These are phyloP conservation scores for barrel medic (Medicago truncatula) DNA, from an alignment of 306 rosid genomes.

Conservation along the genomic window MtrunA17r5.0-ANR NC_053046.1:6735001-6735500, in stretches of 20 bases:
- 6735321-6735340: slow-evolving; percentile 59
- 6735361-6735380: slow-evolving; percentile 53
- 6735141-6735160: slow-evolving; percentile 17
- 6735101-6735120: too few relatives aligned
- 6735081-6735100: too few relatives aligned
- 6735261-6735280: background rate
- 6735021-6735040: too few relatives aligned
- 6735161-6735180: slow-evolving; percentile 47
- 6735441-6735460: slow-evolving; percentile 56
- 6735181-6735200: slow-evolving; percentile 53
- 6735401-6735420: slow-evolving; percentile 49
- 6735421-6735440: slow-evolving; percentile 51
- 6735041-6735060: too few relatives aligned
- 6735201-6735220: slow-evolving; percentile 55
- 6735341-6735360: slow-evolving; percentile 52
- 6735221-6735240: slow-evolving; percentile 47
- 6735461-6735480: slow-evolving; percentile 38
- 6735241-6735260: background rate
- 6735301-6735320: slow-evolving; percentile 19
- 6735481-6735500: slow-evolving; percentile 43
- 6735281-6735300: background rate
- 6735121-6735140: too few relatives aligned
- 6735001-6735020: too few relatives aligned
- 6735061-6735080: too few relatives aligned
- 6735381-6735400: slow-evolving; percentile 50